Evolutionary conservation across 106 monocot species (phyloP).

Genomic region (Dendrobium chrysotoxum): DNA sequence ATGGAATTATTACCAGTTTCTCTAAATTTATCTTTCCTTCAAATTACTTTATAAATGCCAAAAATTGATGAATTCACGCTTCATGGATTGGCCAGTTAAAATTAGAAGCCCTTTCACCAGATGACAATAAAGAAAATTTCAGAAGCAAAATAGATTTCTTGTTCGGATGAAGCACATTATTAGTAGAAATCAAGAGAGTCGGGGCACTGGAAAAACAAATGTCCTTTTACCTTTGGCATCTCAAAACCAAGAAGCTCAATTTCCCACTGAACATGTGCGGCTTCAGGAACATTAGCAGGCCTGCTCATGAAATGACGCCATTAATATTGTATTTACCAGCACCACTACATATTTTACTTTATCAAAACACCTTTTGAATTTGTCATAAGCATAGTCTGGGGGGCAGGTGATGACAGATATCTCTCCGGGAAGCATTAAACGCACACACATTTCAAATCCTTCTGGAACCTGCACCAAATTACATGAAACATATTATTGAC

Average conservation of each 20-base stretch:
- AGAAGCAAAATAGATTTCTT: background rate
- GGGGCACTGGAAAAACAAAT: background rate
- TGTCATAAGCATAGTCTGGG: conserved; percentile 99
- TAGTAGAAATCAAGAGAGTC: background rate
- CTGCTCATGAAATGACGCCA: conserved; percentile 27
- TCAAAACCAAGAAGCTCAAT: conserved; percentile 96
- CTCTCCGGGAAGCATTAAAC: conserved; percentile 95
- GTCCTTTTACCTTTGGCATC: conserved; percentile 64
- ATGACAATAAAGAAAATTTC: background rate
- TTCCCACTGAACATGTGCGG: conserved; percentile 91
- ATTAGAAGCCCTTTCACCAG: background rate
- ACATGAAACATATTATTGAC: background rate
- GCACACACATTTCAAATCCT: conserved; percentile 93
- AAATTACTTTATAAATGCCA: background rate
- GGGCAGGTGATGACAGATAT: conserved; percentile 82
- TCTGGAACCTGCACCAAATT: conserved; percentile 64
- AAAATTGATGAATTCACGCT: background rate
- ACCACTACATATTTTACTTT: background rate
- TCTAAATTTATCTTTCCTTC: background rate
- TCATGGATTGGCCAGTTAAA: background rate
- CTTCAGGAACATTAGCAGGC: conserved; percentile 79
- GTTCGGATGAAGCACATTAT: background rate
- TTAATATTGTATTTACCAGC: background rate
- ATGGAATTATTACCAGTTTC: background rate
- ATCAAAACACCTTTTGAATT: conserved; percentile 57